phyloP scores from a whole-genome alignment of 1,284 basidiomycete genomes.

The Sporisorium sorghi region DNA sequence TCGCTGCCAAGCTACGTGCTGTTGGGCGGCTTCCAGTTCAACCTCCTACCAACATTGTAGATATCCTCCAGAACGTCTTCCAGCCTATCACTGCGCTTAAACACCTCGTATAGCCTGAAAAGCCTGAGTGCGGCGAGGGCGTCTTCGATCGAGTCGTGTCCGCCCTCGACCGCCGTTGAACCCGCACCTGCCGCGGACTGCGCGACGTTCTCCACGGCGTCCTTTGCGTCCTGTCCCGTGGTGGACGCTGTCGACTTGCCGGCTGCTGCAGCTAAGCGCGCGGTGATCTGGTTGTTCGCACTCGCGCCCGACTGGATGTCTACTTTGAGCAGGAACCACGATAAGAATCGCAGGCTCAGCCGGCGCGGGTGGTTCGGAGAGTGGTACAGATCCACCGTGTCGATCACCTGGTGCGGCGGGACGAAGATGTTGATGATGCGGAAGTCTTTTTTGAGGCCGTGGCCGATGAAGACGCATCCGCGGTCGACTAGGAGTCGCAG shows the following conservation, averaged over 20 bases:
- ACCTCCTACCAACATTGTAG: conserved; percentile 72
- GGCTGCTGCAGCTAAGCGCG: conserved; percentile 1
- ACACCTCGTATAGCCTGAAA: conserved; percentile 84
- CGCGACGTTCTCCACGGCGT: conserved; percentile 11
- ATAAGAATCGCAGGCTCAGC: conserved; percentile 90
- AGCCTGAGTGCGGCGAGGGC: conserved; percentile 87
- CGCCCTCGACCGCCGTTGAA: conserved; percentile 40
- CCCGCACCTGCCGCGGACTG: conserved; percentile 29
- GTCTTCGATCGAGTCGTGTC: conserved; percentile 94
- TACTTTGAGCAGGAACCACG: conserved; percentile 89
- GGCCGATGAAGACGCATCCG: conserved; percentile 96
- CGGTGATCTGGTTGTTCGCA: conserved; percentile 45
- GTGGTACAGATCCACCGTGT: conserved; percentile 95
- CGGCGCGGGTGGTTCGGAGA: conserved; percentile 83
- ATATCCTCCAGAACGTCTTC: conserved; percentile 86
- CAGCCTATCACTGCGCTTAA: conserved; percentile 82
- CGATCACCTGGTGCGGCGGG: conserved; percentile 92
- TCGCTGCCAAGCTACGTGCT: neutral
- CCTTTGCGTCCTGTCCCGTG: conserved; percentile 12
- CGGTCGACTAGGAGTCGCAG: conserved; percentile 91
- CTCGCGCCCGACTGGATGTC: conserved; percentile 84
- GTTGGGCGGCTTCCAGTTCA: conserved; percentile 56
- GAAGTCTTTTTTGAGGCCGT: conserved; percentile 99
- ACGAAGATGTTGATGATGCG: conserved; percentile 98
- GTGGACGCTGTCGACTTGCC: conserved; percentile 13